These are phyloP conservation scores for Dendrobium chrysotoxum DNA, from an alignment of 106 monocot genomes.

Conservation along the genomic window DNA sequence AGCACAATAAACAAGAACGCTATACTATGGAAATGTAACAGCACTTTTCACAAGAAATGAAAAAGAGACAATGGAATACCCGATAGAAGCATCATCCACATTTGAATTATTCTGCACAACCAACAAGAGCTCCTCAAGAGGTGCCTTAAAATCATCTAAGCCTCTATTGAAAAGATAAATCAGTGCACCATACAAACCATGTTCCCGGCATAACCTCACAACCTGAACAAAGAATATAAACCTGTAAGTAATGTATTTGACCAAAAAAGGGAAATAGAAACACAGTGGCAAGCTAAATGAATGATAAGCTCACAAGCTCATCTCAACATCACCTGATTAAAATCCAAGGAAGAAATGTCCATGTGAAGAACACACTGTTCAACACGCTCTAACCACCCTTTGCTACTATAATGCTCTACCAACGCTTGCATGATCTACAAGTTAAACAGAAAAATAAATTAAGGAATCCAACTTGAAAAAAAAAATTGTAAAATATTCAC, in stretches of 20 bases:
- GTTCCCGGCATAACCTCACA: constrained; percentile 86
- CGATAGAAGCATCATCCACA: constrained; percentile 41
- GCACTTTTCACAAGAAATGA: neutral
- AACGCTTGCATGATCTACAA: constrained; percentile 93
- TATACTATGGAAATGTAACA: constrained; percentile 2
- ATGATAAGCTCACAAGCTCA: neutral
- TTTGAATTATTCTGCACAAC: constrained; percentile 51
- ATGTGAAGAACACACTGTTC: constrained; percentile 99
- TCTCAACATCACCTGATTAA: constrained; percentile 73
- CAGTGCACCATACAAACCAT: constrained; percentile 88
- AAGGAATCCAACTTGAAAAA: neutral
- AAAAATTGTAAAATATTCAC: neutral
- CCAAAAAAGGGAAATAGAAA: neutral
- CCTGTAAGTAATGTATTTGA: neutral
- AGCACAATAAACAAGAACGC: neutral
- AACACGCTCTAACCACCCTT: constrained; percentile 91
- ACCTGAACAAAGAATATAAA: constrained; percentile 40
- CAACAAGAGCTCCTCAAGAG: constrained; percentile 81
- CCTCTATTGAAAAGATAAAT: constrained; percentile 96
- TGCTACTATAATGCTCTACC: constrained; percentile 88
- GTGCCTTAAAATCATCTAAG: constrained; percentile 81
- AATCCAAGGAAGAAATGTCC: constrained; percentile 97
- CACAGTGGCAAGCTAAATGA: neutral
- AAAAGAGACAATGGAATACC: constrained; percentile 32
- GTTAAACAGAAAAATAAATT: constrained; percentile 6